phyloP scores from a whole-genome alignment of 2,329 filamentous ascomycete species.

The Dothideomycetes sp. region DNA sequence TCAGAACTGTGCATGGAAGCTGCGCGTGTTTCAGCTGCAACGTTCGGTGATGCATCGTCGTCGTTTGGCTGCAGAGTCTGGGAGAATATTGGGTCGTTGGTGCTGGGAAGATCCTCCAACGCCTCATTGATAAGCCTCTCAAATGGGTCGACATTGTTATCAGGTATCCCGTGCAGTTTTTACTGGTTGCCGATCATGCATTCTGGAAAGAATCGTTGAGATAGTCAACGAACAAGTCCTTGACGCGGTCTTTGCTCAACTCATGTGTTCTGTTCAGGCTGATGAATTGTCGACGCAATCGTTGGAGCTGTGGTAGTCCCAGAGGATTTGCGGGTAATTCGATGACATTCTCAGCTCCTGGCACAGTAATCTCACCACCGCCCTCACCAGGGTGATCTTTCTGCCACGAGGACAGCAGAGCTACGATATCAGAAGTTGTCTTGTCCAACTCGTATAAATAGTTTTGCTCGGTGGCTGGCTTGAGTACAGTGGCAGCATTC shows the following conservation, averaged over 20 bases:
- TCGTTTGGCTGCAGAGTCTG: no score
- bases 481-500: slow-evolving; percentile 65
- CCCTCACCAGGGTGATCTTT: slow-evolving; percentile 52
- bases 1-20: no score
- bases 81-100: no score
- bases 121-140: no score
- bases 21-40: no score
- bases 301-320: slow-evolving; percentile 60
- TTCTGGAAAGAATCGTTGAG: slow-evolving; percentile 27
- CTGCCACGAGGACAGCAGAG: slow-evolving; percentile 57
- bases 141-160: no score
- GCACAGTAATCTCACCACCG: slow-evolving; percentile 38
- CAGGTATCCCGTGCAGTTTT: no score
- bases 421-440: slow-evolving; percentile 66
- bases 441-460: slow-evolving; percentile 73
- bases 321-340: slow-evolving; percentile 57
- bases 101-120: no score
- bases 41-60: no score
- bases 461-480: slow-evolving; percentile 51
- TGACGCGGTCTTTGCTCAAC: slow-evolving; percentile 26
- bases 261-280: slow-evolving; percentile 58
- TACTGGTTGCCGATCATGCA: no score
- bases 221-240: slow-evolving; percentile 29
- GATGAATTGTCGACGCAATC: slow-evolving; percentile 67
- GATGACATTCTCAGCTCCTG: slow-evolving; percentile 43